phyloP scores from a whole-genome alignment of 805 yeast genomes.

The Wickerhamiella allomyrinae region DNA sequence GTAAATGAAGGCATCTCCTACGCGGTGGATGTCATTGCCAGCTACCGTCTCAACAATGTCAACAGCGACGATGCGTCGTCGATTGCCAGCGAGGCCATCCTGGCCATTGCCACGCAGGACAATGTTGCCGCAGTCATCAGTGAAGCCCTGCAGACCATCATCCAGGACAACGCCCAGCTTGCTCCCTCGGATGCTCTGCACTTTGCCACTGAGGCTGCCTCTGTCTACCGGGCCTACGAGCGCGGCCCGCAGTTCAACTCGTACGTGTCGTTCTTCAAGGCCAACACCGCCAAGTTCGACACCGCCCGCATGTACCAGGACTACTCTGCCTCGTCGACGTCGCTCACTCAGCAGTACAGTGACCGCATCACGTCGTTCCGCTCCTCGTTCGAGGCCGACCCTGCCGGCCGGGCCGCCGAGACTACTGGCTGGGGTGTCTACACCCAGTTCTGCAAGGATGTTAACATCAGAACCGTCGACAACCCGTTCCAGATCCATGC shows the following conservation, averaged over 20 bases:
- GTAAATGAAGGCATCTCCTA: not conserved
- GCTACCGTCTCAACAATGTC: conserved; percentile 8
- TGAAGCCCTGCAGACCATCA: not conserved
- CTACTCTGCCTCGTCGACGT: not conserved
- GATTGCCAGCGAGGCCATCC: conserved; percentile 7
- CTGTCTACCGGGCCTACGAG: not conserved
- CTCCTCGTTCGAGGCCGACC: conserved; percentile 1
- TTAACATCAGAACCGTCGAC: no score
- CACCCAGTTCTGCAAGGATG: not conserved
- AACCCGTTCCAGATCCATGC: no score
- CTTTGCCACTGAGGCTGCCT: not conserved
- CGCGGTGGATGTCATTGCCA: conserved; percentile 6
- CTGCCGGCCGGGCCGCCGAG: not conserved
- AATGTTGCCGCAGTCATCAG: not conserved
- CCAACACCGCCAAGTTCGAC: not conserved
- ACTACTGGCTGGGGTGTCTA: not conserved
- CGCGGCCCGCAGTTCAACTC: conserved; percentile 1
- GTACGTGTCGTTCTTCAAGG: not conserved
- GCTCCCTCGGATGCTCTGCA: not conserved
- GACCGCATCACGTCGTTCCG: not conserved
- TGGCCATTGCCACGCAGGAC: not conserved
- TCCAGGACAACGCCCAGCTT: not conserved
- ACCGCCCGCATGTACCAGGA: not conserved
- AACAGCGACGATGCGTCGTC: conserved; percentile 13
- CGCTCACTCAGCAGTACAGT: not conserved